A percentile compares a stretch with the other conserved stretches of the same genome.
Evolutionary conservation across 768 basidiomycete species (phyloP).

Genomic region (Lentinula aciculospora): DNA sequence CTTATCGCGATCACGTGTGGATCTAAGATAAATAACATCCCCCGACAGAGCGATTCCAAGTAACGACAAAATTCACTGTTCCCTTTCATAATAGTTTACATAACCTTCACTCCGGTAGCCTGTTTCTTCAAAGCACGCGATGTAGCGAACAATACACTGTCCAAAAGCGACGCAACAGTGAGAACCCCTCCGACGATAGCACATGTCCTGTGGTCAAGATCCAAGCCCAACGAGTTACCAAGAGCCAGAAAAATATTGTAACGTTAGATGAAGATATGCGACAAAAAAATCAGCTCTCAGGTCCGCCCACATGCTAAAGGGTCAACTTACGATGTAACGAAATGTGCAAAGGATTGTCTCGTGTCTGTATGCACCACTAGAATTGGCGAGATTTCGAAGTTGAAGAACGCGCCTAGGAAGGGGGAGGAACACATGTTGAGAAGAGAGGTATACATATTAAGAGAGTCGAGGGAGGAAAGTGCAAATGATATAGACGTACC

Average conservation of each 20-base stretch:
- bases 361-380: constrained; percentile 88
- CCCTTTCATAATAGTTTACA: constrained; percentile 23
- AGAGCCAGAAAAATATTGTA: background rate
- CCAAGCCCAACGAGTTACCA: background rate
- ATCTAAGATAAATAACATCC: too few relatives aligned
- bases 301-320: background rate
- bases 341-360: constrained; percentile 95
- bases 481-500: constrained; percentile 19
- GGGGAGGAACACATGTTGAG: too few relatives aligned
- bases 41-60: too few relatives aligned
- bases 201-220: constrained; percentile 59
- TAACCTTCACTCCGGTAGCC: constrained; percentile 27
- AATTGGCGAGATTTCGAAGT: constrained; percentile 97
- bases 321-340: constrained; percentile 84
- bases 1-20: too few relatives aligned
- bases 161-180: constrained; percentile 87
- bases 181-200: constrained; percentile 97
- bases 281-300: background rate
- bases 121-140: constrained; percentile 68
- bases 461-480: background rate
- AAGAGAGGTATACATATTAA: background rate
- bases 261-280: background rate
- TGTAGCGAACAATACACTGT: constrained; percentile 83
- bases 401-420: constrained; percentile 75
- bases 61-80: background rate